Base-by-base conservation (phyloP, 768 basidiomycete genomes). In the Melanogaster broomeanus region DNA sequence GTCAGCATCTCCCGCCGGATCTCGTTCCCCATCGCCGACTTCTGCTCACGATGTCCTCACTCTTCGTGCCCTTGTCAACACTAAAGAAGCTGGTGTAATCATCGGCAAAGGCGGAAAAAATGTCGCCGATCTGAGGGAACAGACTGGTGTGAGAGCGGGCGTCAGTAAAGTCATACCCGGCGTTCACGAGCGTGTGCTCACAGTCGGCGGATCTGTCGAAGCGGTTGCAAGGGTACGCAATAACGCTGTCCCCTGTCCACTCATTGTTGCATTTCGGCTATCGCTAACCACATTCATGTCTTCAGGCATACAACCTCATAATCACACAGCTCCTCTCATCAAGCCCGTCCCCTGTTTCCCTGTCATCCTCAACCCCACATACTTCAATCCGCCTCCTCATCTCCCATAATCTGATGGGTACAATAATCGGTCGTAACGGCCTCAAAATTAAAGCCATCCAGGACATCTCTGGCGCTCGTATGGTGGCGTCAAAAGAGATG, bases 401-500 rank as follows among this genome's bases (percentile, higher is more conserved):
- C 77, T 96, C 94, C 40, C 97, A 99, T 77, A 96, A 98, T 74
- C 81, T 99, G 60, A 99, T 99, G 97, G 97, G 97, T 47, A 94
- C 93, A 54, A 90, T 99, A 76, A 98, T 98, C 63, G 97, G 97
- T 61, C 88, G 95, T 58, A 88, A 76, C 48, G 97, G 97, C 61
- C 84, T 92, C 70, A 98, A 97, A 83, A 98, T 99, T 73, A 98
- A 98, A 76, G 90, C 93, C 65, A 98, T 99, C 68, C 97, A 99
- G 69, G 96, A 98, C 71, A 76, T 81, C 42, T 96, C 96, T 34
- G 93, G 94, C 45, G 94, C 93, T 18, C 89, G 97, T 49, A 99
- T 99, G 95, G 89, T 98, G 49, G 97, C 97, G 39, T 91, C 92
- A 55, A 98, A 98, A 73, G 97, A 98, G 66, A 98, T 98, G 90